Percentiles rank a stretch among this genome's conserved stretches.
phyloP scores from a whole-genome alignment of 495 filamentous ascomycete genomes.

The Penicillium antarcticum region DNA sequence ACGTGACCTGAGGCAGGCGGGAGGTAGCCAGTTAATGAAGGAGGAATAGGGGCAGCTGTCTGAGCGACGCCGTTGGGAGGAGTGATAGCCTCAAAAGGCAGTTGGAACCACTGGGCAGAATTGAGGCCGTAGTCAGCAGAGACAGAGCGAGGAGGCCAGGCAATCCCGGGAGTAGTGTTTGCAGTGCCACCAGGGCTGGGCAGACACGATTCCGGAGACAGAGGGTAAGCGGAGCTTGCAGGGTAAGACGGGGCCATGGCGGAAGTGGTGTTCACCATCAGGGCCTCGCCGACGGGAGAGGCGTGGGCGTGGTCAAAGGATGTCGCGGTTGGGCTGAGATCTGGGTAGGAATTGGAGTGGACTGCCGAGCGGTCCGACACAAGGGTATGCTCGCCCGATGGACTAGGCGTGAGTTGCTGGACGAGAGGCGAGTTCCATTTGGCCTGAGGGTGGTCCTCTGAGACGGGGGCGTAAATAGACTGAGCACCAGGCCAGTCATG shows the following conservation, averaged over 20 bases:
- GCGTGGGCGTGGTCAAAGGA: slow-evolving; percentile 31
- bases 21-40: slow-evolving; percentile 19
- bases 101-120: slow-evolving; percentile 30
- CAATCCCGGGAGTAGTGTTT: slow-evolving; percentile 6
- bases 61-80: slow-evolving; percentile 26
- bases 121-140: slow-evolving; percentile 25
- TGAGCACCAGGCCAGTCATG: slow-evolving; percentile 13
- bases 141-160: slow-evolving; percentile 19
- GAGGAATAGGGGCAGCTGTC: slow-evolving; percentile 23
- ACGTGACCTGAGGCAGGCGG: slow-evolving; percentile 14
- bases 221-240: slow-evolving; percentile 14
- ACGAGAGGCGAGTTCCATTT: slow-evolving; percentile 24
- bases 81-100: slow-evolving; percentile 30
- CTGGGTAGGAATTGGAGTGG: slow-evolving; percentile 11
- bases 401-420: slow-evolving; percentile 27
- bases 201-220: slow-evolving; percentile 25
- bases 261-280: slow-evolving; percentile 21
- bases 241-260: slow-evolving; percentile 21
- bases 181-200: slow-evolving; percentile 19
- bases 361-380: slow-evolving; percentile 16
- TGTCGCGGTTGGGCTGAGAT: slow-evolving; percentile 19
- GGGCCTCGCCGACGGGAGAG: slow-evolving; percentile 19
- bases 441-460: slow-evolving; percentile 12
- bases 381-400: slow-evolving; percentile 23
- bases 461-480: slow-evolving; percentile 12